Evolutionary conservation across 495 filamentous ascomycete genomes (phyloP).

Genomic region (Aspergillus sclerotioniger): DNA sequence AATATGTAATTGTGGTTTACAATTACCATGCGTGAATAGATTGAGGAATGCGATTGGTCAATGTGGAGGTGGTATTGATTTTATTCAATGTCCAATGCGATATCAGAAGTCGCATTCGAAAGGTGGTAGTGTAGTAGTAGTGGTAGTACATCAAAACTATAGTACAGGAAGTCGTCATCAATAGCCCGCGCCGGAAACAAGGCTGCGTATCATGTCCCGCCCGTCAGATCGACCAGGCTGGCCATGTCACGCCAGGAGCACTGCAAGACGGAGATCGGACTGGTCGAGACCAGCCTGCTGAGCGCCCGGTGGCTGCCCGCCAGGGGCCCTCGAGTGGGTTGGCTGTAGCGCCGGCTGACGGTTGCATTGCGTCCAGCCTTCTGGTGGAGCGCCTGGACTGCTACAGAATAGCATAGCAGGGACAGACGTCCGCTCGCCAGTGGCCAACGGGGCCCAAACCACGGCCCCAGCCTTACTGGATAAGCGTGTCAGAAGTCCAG

Average conservation of each 20-base stretch:
- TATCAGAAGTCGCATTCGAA: not conserved
- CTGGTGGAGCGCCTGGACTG: not conserved
- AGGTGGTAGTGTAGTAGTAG: not conserved
- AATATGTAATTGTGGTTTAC: constrained; percentile 59
- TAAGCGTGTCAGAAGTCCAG: not conserved
- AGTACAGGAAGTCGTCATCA: not conserved
- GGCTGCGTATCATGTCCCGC: not conserved
- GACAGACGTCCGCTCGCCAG: not conserved
- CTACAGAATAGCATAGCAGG: not conserved
- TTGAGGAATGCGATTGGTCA: not conserved
- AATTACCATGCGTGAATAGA: not conserved
- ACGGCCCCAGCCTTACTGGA: not conserved
- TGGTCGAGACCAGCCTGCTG: not conserved
- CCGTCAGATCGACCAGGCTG: not conserved
- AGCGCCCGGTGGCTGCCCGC: not conserved
- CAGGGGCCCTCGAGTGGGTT: not conserved
- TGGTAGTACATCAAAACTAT: not conserved
- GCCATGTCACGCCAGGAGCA: not conserved
- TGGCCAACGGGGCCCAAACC: not conserved
- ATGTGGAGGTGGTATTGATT: not conserved
- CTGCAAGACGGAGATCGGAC: not conserved
- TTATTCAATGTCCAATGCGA: not conserved
- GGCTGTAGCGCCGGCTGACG: not conserved
- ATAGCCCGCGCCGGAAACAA: not conserved
- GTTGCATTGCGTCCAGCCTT: not conserved